Percentiles rank a stretch among this genome's conserved stretches.
phyloP scores from a whole-genome alignment of 176 grass and related monocot genomes.

The Chrysopogon serrulatus region DNA sequence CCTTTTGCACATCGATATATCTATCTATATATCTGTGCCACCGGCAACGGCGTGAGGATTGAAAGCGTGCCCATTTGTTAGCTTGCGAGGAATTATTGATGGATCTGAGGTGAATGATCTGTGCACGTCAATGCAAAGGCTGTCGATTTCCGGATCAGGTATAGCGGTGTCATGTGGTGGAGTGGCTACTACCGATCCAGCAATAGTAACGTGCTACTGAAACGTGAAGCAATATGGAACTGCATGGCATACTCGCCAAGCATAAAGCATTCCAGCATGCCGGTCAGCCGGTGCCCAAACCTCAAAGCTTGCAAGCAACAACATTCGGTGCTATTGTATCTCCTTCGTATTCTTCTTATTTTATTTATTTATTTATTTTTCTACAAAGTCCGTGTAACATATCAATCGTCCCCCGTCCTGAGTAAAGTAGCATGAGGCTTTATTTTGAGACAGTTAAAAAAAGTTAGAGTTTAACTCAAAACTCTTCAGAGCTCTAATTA shows the following conservation, averaged over 20 bases:
- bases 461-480: too few species aligned
- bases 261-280: neutral
- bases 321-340: neutral
- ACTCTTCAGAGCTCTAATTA: too few species aligned
- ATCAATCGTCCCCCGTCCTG: too few species aligned
- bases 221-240: slow-evolving; percentile 4
- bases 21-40: neutral
- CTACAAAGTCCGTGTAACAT: too few species aligned
- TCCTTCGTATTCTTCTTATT: too few species aligned
- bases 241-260: neutral
- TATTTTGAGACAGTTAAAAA: too few species aligned
- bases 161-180: neutral
- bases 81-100: neutral
- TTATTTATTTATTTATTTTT: too few species aligned
- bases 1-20: neutral
- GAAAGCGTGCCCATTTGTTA: neutral
- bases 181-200: neutral
- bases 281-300: neutral
- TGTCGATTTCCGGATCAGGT: neutral
- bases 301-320: neutral
- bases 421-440: too few species aligned
- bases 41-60: neutral
- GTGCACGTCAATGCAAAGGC: neutral
- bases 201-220: neutral
- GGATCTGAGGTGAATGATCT: neutral